Percentiles rank a stretch among this genome's conserved stretches.
These are phyloP conservation scores for Claviceps pusilla DNA, from an alignment of 2,329 filamentous ascomycete genomes.

Conservation along the genomic window DNA sequence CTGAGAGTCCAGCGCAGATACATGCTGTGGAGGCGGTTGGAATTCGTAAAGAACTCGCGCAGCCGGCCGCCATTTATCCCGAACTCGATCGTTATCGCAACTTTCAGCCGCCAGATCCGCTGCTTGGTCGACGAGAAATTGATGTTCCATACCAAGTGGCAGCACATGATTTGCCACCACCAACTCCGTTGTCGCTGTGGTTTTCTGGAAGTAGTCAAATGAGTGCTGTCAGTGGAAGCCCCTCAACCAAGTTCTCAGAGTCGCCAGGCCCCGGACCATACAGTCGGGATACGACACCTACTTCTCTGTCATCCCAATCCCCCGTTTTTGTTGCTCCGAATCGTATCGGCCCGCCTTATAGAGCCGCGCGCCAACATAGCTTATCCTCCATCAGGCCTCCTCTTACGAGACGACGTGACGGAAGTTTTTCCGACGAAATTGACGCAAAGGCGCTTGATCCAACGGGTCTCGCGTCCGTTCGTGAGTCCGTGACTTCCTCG, in stretches of 20 bases:
- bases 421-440: constrained; percentile 37
- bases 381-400: constrained; percentile 43
- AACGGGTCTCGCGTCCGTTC: constrained; percentile 47
- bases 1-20: constrained; percentile 30
- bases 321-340: constrained; percentile 41
- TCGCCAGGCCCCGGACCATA: constrained; percentile 56
- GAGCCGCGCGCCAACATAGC: constrained; percentile 38
- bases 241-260: constrained; percentile 61
- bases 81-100: constrained; percentile 48
- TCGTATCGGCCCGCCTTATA: constrained; percentile 24
- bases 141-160: constrained; percentile 42
- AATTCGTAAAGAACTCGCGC: constrained; percentile 20
- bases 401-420: constrained; percentile 41
- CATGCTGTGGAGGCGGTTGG: constrained; percentile 27
- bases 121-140: constrained; percentile 19
- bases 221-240: constrained; percentile 51
- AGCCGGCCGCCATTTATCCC: constrained; percentile 37
- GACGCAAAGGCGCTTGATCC: constrained; percentile 32
- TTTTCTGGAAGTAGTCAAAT: constrained; percentile 44
- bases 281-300: constrained; percentile 64
- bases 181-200: constrained; percentile 38
- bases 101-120: constrained; percentile 23
- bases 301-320: constrained; percentile 62
- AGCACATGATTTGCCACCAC: constrained; percentile 51
- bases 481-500: constrained; percentile 57